phyloP scores from a whole-genome alignment of 2,329 filamentous ascomycete genomes.

The Aspergillus pseudoviridinutans region DNA sequence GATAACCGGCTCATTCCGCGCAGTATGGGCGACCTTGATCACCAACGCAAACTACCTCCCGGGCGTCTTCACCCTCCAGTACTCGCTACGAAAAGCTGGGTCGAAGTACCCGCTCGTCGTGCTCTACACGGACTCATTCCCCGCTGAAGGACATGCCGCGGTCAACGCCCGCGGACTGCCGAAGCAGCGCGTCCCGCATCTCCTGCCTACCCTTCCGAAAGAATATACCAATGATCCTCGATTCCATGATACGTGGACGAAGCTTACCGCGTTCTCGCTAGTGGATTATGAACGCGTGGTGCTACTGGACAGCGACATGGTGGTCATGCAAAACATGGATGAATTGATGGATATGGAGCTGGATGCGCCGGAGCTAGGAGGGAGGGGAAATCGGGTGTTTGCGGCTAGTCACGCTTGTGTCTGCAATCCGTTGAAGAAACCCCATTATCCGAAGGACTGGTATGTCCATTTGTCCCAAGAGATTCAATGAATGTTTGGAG shows the following conservation, averaged over 20 bases:
- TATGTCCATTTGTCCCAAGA: slow-evolving; percentile 26
- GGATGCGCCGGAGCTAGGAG: slow-evolving; percentile 53
- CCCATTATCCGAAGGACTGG: slow-evolving; percentile 76
- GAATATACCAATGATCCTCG: slow-evolving; percentile 74
- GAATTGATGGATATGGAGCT: slow-evolving; percentile 82
- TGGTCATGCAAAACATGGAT: slow-evolving; percentile 81
- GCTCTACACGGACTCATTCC: slow-evolving; percentile 77
- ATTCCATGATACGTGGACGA: slow-evolving; percentile 89
- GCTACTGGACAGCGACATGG: slow-evolving; percentile 85
- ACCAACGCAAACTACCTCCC: slow-evolving; percentile 79
- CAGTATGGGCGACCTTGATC: slow-evolving; percentile 84
- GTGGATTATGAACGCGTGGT: slow-evolving; percentile 74
- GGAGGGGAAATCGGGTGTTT: slow-evolving; percentile 63
- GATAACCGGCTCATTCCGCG: not conserved
- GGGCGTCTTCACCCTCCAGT: slow-evolving; percentile 75
- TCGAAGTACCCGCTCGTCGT: slow-evolving; percentile 76
- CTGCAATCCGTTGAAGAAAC: slow-evolving; percentile 74
- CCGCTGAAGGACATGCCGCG: slow-evolving; percentile 62
- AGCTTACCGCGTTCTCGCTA: slow-evolving; percentile 74
- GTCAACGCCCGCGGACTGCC: slow-evolving; percentile 67
- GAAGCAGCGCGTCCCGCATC: slow-evolving; percentile 65
- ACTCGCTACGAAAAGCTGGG: slow-evolving; percentile 63
- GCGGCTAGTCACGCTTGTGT: slow-evolving; percentile 81
- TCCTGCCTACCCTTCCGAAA: slow-evolving; percentile 62
- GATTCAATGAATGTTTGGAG: not conserved